These are phyloP conservation scores for Penicillium salamii DNA, from an alignment of 495 filamentous ascomycete genomes.

Conservation along the genomic window DNA sequence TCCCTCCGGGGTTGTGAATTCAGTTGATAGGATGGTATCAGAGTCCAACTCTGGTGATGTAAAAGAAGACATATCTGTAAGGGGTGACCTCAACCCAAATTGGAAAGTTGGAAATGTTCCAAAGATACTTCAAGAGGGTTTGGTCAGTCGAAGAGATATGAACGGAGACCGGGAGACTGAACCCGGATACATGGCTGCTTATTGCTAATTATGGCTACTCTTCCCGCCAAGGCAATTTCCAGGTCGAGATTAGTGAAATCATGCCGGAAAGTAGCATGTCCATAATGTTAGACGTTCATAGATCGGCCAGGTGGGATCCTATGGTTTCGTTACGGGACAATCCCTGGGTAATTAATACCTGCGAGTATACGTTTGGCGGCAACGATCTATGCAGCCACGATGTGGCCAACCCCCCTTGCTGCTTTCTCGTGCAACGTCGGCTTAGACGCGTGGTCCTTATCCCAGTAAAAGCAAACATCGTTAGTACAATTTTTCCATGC, in stretches of 20 bases:
- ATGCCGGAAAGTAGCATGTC: neutral
- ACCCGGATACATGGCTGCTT: neutral
- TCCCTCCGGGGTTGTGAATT: slow-evolving; percentile 11
- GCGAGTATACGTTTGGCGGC: too few relatives aligned
- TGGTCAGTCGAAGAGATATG: neutral
- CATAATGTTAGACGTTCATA: neutral
- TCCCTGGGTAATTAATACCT: too few relatives aligned
- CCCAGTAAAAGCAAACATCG: too few relatives aligned
- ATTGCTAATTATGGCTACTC: neutral
- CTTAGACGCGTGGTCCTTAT: neutral
- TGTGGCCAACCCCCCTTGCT: neutral
- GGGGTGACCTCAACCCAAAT: neutral
- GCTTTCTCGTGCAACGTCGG: neutral
- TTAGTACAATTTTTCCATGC: too few relatives aligned
- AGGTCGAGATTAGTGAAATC: neutral
- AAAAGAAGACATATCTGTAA: neutral
- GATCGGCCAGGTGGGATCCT: neutral
- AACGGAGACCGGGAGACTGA: neutral
- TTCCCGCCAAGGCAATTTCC: neutral
- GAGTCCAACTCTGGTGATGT: neutral
- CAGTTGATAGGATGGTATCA: slow-evolving; percentile 4
- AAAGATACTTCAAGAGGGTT: neutral
- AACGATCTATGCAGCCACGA: neutral
- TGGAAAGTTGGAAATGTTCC: neutral
- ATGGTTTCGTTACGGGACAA: too few relatives aligned